Base-by-base conservation (phyloP, 1,284 basidiomycete genomes). In the Ceratorhiza oryzae-sativae region DNA sequence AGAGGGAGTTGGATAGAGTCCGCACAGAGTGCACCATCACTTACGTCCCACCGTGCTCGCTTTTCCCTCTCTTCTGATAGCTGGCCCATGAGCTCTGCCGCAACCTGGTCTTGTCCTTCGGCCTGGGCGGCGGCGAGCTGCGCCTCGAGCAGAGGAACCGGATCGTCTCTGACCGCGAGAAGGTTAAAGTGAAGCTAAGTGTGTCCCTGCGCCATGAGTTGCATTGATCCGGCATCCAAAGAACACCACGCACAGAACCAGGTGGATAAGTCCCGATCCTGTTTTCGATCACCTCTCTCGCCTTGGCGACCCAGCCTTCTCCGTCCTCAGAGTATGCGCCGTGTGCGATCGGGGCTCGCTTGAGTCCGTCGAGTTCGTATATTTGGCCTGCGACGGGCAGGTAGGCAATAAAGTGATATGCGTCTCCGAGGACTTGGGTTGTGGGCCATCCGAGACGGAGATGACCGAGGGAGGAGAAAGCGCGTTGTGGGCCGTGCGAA, bases 371-470 rank as follows among this genome's bases (percentile, higher is more conserved):
- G 39, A 98, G 85, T 81, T 98, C 95, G 80, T 95, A 97, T 59
- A 98, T 82, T 36, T 86, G 85, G 13, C 92, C 95, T 79, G 89
- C 86, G 56, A 90, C 83, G 2, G 95, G 95, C 58, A 95, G 81
- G 80, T 97, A 98, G 4, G 95, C 89, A 53, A 97, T 89, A 77
- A 97, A 97, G 78, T 97, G 95, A 80, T 95, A 98, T 12, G 94
- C 94, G 76, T 97, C 78, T 95, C 93, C 1, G 85, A 79, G 73
- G 88, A 90, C 75, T 87, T 90, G 2, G 90, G 86, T 34, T 80
- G 77, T 39, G 79, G 77, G 41, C 77, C 77, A 32, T 78, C 75
- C 78, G 95, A 93, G 55, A 93, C 81, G 6, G 90, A 91, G 74
- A 95, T 89, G 1, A 91, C 87, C 76, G 87, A 92, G 3, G 95